These are phyloP conservation scores for Sphaerulina musiva DNA, from an alignment of 2,329 filamentous ascomycete species.

Conservation along the genomic window DNA sequence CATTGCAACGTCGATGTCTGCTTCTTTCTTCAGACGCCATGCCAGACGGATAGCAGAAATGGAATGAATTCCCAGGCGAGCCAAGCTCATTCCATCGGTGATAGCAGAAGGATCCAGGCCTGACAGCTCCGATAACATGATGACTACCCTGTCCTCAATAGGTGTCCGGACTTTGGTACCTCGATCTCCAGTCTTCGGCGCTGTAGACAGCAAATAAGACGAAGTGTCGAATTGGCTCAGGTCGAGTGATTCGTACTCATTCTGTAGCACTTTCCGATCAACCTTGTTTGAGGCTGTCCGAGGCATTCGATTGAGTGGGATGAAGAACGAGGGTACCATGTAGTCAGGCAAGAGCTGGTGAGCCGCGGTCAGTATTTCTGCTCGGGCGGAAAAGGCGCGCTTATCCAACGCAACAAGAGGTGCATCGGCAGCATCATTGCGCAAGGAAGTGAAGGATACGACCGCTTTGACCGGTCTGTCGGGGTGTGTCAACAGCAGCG, in stretches of 20 bases:
- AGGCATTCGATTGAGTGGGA: conserved; percentile 1
- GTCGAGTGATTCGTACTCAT: neutral
- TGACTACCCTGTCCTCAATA: neutral
- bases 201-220: neutral
- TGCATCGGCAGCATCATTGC: neutral
- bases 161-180: neutral
- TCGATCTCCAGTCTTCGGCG: neutral
- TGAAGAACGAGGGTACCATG: conserved; percentile 3
- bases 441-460: conserved; percentile 1
- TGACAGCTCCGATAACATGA: neutral
- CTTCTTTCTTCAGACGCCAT: conserved; percentile 6
- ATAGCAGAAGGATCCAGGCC: neutral
- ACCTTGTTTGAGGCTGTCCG: conserved; percentile 5
- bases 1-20: neutral
- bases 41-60: conserved; percentile 5
- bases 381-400: neutral
- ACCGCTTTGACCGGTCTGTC: conserved; percentile 2
- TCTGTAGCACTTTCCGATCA: conserved; percentile 2
- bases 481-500: neutral
- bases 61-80: conserved; percentile 2
- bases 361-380: neutral
- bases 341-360: conserved; percentile 3
- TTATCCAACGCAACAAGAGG: conserved; percentile 2
- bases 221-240: neutral
- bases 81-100: conserved; percentile 1